Percentiles rank a stretch among this genome's conserved stretches.
phyloP scores from a whole-genome alignment of 768 basidiomycete genomes.

The Porphyrellus cyaneotinctus region DNA sequence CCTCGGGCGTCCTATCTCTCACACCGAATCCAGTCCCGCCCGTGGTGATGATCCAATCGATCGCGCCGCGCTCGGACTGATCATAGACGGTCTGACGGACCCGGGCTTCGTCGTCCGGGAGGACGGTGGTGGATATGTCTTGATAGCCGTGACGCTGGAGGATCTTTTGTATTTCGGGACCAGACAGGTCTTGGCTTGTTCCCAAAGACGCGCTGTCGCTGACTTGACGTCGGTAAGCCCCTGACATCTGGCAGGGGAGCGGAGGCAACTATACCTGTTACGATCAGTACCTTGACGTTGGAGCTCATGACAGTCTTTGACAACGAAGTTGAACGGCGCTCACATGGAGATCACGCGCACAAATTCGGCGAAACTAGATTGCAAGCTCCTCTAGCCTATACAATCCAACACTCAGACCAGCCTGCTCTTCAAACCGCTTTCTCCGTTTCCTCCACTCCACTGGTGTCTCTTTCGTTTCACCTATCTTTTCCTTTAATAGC shows the following conservation, averaged over 20 bases:
- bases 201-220: conserved; percentile 66
- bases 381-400: conserved; percentile 73
- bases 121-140: conserved; percentile 41
- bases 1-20: conserved; percentile 83
- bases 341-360: neutral
- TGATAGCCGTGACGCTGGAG: conserved; percentile 38
- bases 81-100: conserved; percentile 48
- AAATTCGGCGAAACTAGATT: conserved; percentile 34
- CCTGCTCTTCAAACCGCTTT: conserved; percentile 51
- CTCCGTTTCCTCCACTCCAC: conserved; percentile 51
- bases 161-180: conserved; percentile 56
- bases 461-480: conserved; percentile 28
- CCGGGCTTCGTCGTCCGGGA: conserved; percentile 58
- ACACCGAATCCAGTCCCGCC: conserved; percentile 87
- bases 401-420: conserved; percentile 51
- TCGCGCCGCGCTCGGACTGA: conserved; percentile 42
- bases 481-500: conserved; percentile 41
- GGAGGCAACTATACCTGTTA: conserved; percentile 23
- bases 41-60: conserved; percentile 77
- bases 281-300: conserved; percentile 18
- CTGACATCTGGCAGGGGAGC: neutral
- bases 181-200: conserved; percentile 55
- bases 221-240: conserved; percentile 33
- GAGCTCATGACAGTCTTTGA: conserved; percentile 16
- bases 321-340: neutral